A percentile compares a stretch with the other conserved stretches of the same genome.
phyloP scores from a whole-genome alignment of 2,329 filamentous ascomycete species.

The Pyrenochaeta sp. region DNA sequence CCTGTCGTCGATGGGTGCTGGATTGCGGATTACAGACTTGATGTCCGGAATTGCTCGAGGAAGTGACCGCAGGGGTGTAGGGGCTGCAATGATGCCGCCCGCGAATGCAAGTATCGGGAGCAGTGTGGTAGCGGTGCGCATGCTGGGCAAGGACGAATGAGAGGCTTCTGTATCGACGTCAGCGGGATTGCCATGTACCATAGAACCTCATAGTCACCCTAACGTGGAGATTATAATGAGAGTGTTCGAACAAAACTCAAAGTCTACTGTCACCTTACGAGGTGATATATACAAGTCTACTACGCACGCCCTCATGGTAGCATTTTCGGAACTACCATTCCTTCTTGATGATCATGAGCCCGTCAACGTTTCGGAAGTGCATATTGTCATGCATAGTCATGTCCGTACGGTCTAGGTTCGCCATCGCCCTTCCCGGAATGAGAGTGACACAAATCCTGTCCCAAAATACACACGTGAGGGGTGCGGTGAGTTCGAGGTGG shows the following conservation, averaged over 20 bases:
- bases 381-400: slow-evolving; percentile 4
- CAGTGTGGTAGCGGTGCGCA: slow-evolving; percentile 14
- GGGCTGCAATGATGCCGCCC: slow-evolving; percentile 12
- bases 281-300: not conserved
- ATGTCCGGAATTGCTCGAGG: slow-evolving; percentile 19
- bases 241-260: not conserved
- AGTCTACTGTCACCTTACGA: no score
- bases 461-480: not conserved
- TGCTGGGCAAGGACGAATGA: slow-evolving; percentile 1
- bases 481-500: not conserved
- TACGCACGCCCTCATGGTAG: slow-evolving; percentile 8
- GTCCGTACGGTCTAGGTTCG: not conserved
- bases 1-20: slow-evolving; percentile 24
- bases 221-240: not conserved
- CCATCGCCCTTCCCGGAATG: slow-evolving; percentile 1
- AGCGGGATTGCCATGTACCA: not conserved
- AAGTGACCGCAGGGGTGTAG: slow-evolving; percentile 8
- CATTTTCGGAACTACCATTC: slow-evolving; percentile 11
- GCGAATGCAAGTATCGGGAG: slow-evolving; percentile 17
- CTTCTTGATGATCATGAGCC: slow-evolving; percentile 12
- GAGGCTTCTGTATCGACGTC: not conserved
- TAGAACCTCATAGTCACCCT: not conserved
- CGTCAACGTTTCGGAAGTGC: slow-evolving; percentile 15
- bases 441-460: slow-evolving; percentile 11
- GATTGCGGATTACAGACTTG: slow-evolving; percentile 24